Base-by-base conservation (phyloP, 805 yeast genomes). In the Naumovozyma castellii region DNA sequence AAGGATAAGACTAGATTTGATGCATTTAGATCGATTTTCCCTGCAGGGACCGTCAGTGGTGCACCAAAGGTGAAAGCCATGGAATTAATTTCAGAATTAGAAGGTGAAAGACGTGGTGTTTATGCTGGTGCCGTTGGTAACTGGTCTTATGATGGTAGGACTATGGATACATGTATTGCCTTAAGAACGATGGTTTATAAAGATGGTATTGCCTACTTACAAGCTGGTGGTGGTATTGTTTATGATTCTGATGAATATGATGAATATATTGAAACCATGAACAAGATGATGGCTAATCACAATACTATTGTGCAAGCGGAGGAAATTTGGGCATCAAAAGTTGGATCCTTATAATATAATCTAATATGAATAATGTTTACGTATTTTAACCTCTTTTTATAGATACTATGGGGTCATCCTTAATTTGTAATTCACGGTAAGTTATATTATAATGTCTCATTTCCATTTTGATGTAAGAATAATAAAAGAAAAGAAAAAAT, bases 181-280 rank as follows among this genome's bases (percentile, higher is more conserved):
- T 69, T 92, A 52, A 76, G 99, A 65, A 92, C 99, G 0, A 90
- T 92, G 98, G 87, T 92, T 34, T 81, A 75, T 57, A 92, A 92
- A 58, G 85, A 90, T 50, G 90, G 88, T 18, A 69, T 75, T 38
- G 97, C 96, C 0, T 90, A 87, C 54, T 69, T 92, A 51, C 99
- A 92, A 69, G 97, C 98, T 2, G 98, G 99, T 48, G 99, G 99
- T 41, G 99, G 99, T 43, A 92, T 92, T 59, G 98, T 92, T 18
- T 80, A 70, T 59, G 98, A 92, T 60, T 82, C 94, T 47, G 97
- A 92, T 60, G 95, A 94, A 41, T 78, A 80, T 53, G 98, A 90
- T 46, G 98, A 92, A 67, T 92, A 87, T 61, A 68, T 87, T 36
- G 98, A 92, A 68, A 92, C 97, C 1, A 80, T 92, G 82, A 92